A percentile compares a stretch with the other conserved stretches of the same genome.
Conservation (phyloP, 2,329 filamentous ascomycete species). For the Talaromyces sp. region DNA sequence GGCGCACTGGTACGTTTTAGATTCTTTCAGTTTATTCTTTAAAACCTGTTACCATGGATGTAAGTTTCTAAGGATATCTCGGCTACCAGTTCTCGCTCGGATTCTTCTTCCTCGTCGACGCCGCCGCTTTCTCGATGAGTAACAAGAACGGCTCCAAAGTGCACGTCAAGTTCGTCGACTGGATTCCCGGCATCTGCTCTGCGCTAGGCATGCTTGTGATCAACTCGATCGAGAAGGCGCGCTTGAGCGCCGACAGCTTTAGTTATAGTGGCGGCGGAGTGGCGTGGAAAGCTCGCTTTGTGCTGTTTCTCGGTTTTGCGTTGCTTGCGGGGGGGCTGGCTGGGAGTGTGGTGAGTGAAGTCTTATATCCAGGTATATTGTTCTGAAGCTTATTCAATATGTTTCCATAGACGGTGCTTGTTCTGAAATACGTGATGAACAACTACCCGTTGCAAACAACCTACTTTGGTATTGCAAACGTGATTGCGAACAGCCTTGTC, state of each 20-base stretch:
- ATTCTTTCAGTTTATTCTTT: slow-evolving; percentile 6
- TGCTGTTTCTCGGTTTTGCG: slow-evolving; percentile 65
- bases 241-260: slow-evolving; percentile 59
- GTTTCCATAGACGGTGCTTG: slow-evolving; percentile 52
- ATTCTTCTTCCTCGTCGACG: slow-evolving; percentile 65
- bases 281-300: slow-evolving; percentile 65
- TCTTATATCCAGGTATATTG: neutral
- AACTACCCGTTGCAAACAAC: slow-evolving; percentile 56
- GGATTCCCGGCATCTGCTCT: slow-evolving; percentile 66
- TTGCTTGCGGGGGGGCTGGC: slow-evolving; percentile 63
- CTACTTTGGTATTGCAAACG: slow-evolving; percentile 64
- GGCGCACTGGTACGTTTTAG: slow-evolving; percentile 55
- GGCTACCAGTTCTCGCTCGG: slow-evolving; percentile 58
- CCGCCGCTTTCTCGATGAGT: slow-evolving; percentile 59
- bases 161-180: slow-evolving; percentile 66
- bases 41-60: neutral
- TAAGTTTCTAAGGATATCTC: neutral
- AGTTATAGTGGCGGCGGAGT: slow-evolving; percentile 61
- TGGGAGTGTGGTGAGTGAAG: slow-evolving; percentile 53
- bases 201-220: slow-evolving; percentile 66
- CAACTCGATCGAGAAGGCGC: slow-evolving; percentile 65
- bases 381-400: neutral
- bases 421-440: slow-evolving; percentile 61
- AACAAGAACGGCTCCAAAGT: slow-evolving; percentile 55
- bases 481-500: slow-evolving; percentile 59